Evolutionary conservation across 192 early-diverging fungal species (phyloP), one percentile per base, ranked within the genome.

Genomic region (Coemansia sp.): DNA sequence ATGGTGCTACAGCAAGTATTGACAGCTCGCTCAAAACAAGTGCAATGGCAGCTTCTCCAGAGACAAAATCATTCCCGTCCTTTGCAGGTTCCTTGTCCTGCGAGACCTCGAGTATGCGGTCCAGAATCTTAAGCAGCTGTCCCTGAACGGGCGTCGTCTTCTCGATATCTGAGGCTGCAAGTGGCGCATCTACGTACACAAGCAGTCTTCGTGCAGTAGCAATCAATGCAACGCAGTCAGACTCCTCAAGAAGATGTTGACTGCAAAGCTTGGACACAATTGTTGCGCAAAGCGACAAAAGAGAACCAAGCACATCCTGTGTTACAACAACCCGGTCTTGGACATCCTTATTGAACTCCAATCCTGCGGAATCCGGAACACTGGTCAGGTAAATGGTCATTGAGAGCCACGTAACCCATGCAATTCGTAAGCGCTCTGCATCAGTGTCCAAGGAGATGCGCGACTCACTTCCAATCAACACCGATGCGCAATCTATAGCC

Each of bases 81-180:
- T 16, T 37, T 7, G 37, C 55, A 56, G 5, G 9, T 6, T 2
- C 25, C 19, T 59, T 12, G 4, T 41, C 57, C 9, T 38, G 38
- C 38, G 38, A 40, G 7, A 41, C 32, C 4, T 59, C 20, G n/a
- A 58, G 60, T 0, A 70, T 51, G 20, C 53, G 39, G 9, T 74
- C 69, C 14, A 92, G 60, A 4, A 85, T 71, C 39, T 90, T 89
- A 13, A 95, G 75, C 20, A 91, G 85, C 46, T 85, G 86, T 25
- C 67, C 63, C 76, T 98, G 96, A 12, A 93, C 76, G 17, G 85
- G 82, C 0, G 91, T 88, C 43, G 89, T 72, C 37, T 70, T 72
- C 20, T 92, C 88, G 4, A 89, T 61, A 59, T 90, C 91, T 0
- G 82, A n/a, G 1, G 64, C 13, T 3, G 61, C 39, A n/a, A 63